Evolutionary conservation across 2,329 filamentous ascomycete species (phyloP), one percentile per base, ranked within the genome.

Genomic region (Aureobasidium sp.): DNA sequence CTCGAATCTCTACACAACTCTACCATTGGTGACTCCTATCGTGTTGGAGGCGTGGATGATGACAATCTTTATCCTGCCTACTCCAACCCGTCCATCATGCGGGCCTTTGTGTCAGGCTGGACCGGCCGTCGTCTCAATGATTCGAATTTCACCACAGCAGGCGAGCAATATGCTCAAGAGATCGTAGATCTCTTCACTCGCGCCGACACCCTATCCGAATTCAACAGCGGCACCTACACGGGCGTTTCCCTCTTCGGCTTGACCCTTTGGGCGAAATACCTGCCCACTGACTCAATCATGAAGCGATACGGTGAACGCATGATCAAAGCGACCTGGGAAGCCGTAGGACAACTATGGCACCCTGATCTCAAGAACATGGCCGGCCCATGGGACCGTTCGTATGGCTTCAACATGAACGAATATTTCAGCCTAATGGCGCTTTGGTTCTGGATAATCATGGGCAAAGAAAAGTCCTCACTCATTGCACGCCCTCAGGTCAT

Each of bases 51-150:
- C 12, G 64, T 83, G 0, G 76, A 81, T 48, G 70, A 69, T 32
- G 81, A 85, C 55, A 84, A 84, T 51, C 65, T 84, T 0, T 83
- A 83, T 52, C 79, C 80, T 0, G 72, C 78, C 0, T 83, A 84
- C 62, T 80, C 76, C 54, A 84, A 84, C 59, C 78, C 68, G 0
- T 71, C 74, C 17, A 73, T 84, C 27, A 85, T 85, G 81, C 72
- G 81, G n/a, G 79, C 81, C 0, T 77, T 83, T 25, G 71, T 78
- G 2, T 73, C 76, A 1, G 77, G 78, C 11, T 85, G 80, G 79
- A 76, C 77, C 0, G 81, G 81, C 3, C 71, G 72, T 2, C 71
- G 71, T 7, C 60, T 78, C 3, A 73, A 73, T 35, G 77, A 83
- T 52, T 64, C 67, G 7, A 84, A 84, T 60, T 79, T 84, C 74